These are phyloP conservation scores for Lenwebbia sp. DNA, from an alignment of 345 rosid genomes.

Conservation along the genomic window DNA sequence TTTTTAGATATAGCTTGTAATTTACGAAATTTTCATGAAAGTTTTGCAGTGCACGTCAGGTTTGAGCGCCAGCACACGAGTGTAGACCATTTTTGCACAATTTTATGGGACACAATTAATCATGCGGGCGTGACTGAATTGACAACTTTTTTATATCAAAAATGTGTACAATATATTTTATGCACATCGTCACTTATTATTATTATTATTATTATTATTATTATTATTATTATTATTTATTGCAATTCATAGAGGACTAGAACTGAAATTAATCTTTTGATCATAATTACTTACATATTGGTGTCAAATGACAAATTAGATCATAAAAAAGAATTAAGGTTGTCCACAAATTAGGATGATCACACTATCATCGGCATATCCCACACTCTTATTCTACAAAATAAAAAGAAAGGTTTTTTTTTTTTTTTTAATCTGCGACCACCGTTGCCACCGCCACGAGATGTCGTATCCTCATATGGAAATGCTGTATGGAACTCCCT, in stretches of 20 bases:
- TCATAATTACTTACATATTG: background rate
- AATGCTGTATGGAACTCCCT: slow-evolving; percentile 37
- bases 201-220: too few relatives aligned
- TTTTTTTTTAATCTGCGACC: background rate
- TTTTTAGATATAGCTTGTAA: too few relatives aligned
- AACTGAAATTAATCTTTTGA: background rate
- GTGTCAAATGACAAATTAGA: background rate
- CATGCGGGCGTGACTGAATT: background rate
- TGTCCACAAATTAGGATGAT: background rate
- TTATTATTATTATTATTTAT: too few relatives aligned
- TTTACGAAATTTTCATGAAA: too few relatives aligned
- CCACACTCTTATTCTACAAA: background rate
- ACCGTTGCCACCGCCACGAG: background rate
- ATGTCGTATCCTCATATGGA: slow-evolving; percentile 6
- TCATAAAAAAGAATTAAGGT: background rate
- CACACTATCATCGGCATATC: background rate
- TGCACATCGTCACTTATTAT: background rate
- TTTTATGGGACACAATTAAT: background rate
- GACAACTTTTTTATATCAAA: background rate
- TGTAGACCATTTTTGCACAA: too few relatives aligned
- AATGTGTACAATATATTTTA: background rate
- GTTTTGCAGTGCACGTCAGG: too few relatives aligned
- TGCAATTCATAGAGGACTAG: background rate
- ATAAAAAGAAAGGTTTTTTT: background rate
- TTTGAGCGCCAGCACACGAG: too few relatives aligned